A percentile compares a stretch with the other conserved stretches of the same genome.
phyloP scores from a whole-genome alignment of 2,329 filamentous ascomycete genomes.

The Erysiphe neolycopersici region DNA sequence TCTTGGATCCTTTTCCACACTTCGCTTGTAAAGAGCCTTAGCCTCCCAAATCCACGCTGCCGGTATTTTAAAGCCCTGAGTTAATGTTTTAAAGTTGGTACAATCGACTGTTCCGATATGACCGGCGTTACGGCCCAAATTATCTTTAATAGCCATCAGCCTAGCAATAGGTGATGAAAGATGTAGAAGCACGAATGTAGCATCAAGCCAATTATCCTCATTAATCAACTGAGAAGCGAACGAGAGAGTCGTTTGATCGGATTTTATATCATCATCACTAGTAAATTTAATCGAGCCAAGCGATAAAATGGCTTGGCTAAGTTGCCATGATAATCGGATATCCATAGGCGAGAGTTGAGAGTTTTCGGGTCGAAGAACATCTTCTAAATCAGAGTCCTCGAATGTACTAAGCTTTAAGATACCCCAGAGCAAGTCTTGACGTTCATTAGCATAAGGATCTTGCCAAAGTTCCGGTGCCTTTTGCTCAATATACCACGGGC shows the following conservation, averaged over 20 bases:
- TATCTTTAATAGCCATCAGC: slow-evolving; percentile 39
- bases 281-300: slow-evolving; percentile 26
- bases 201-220: slow-evolving; percentile 38
- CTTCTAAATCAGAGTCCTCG: slow-evolving; percentile 34
- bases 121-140: slow-evolving; percentile 45
- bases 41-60: slow-evolving; percentile 63
- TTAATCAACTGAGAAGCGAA: slow-evolving; percentile 38
- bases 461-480: slow-evolving; percentile 31
- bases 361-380: slow-evolving; percentile 49
- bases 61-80: slow-evolving; percentile 42
- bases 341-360: slow-evolving; percentile 50
- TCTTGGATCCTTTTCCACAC: slow-evolving; percentile 38
- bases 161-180: slow-evolving; percentile 37
- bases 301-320: slow-evolving; percentile 37
- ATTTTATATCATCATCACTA: slow-evolving; percentile 26
- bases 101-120: slow-evolving; percentile 32
- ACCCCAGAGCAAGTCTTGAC: slow-evolving; percentile 66
- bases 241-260: slow-evolving; percentile 37
- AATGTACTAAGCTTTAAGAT: slow-evolving; percentile 55
- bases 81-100: slow-evolving; percentile 29
- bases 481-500: slow-evolving; percentile 42
- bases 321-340: slow-evolving; percentile 58
- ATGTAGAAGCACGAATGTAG: slow-evolving; percentile 53
- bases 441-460: slow-evolving; percentile 26
- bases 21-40: slow-evolving; percentile 58